phyloP scores from a whole-genome alignment of 2,329 filamentous ascomycete genomes.

The Trichoderma asperellum region DNA sequence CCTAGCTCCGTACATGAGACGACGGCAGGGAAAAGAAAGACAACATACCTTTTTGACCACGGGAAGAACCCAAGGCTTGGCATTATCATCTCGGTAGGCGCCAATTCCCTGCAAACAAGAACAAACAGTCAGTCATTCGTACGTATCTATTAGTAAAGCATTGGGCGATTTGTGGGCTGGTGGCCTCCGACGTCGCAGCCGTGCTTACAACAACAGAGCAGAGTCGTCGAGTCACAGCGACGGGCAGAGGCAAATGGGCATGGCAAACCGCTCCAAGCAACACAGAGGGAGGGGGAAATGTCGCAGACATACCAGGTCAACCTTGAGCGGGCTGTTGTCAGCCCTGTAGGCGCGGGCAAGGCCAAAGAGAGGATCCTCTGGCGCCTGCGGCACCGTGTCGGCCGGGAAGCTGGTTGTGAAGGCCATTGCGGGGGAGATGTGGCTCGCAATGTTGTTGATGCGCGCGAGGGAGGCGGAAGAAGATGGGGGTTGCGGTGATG shows the following conservation, averaged over 20 bases:
- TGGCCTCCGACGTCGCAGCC: conserved; percentile 21
- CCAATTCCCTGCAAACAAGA: conserved; percentile 66
- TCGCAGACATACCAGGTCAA: conserved; percentile 74
- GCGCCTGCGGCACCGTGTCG: conserved; percentile 81
- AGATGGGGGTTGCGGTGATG: conserved; percentile 43
- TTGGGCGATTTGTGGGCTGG: conserved; percentile 19
- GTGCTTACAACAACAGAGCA: conserved; percentile 5
- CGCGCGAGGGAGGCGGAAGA: conserved; percentile 55
- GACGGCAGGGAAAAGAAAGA: conserved; percentile 11
- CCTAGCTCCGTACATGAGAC: neutral
- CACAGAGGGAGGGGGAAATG: neutral
- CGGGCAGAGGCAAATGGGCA: neutral
- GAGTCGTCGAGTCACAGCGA: neutral
- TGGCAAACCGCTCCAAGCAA: neutral
- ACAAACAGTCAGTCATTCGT: conserved; percentile 21
- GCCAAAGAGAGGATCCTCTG: conserved; percentile 93
- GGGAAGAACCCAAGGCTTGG: conserved; percentile 95
- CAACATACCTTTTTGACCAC: conserved; percentile 86
- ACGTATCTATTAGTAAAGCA: conserved; percentile 15
- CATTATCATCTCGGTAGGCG: conserved; percentile 91
- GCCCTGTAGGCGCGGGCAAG: conserved; percentile 85
- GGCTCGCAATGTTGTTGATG: conserved; percentile 66
- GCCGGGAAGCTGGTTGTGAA: conserved; percentile 70
- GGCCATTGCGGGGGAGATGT: conserved; percentile 66
- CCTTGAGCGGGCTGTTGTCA: conserved; percentile 77